A percentile compares a stretch with the other conserved stretches of the same genome.
Evolutionary conservation across 148 eudicot species (phyloP).

Genomic region (Silene uniflora): DNA sequence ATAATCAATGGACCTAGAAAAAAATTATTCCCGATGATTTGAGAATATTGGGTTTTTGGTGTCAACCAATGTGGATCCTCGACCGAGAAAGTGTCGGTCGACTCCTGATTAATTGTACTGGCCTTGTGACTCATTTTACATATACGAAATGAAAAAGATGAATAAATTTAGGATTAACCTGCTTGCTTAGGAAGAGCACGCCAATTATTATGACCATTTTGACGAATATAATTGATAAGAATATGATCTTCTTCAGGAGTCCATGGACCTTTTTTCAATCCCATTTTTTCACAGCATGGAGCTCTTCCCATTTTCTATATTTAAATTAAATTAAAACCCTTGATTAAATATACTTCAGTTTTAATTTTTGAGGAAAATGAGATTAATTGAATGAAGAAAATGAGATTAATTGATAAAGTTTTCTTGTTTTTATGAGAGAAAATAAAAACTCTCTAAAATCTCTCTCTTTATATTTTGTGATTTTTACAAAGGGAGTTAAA

Average conservation of each 20-base stretch:
- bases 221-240: conserved; percentile 28
- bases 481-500: neutral
- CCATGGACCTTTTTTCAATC: conserved; percentile 50
- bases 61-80: neutral
- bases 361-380: neutral
- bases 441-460: neutral
- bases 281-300: conserved; percentile 48
- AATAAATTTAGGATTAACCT: conserved; percentile 27
- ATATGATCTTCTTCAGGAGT: conserved; percentile 42
- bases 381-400: neutral
- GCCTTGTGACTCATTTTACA: neutral
- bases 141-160: neutral
- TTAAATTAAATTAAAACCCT: neutral
- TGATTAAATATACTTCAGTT: neutral
- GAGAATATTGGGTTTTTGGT: too few species aligned
- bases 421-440: neutral
- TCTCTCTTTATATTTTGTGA: neutral
- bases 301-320: conserved; percentile 35
- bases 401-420: neutral
- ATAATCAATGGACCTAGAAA: neutral
- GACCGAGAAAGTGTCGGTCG: neutral
- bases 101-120: neutral
- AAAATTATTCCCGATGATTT: neutral
- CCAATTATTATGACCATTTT: conserved; percentile 39
- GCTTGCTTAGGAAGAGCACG: conserved; percentile 51